Percentiles rank a stretch among this genome's conserved stretches.
Evolutionary conservation across 768 basidiomycete genomes (phyloP).

Genomic region (Trametes cingulata): DNA sequence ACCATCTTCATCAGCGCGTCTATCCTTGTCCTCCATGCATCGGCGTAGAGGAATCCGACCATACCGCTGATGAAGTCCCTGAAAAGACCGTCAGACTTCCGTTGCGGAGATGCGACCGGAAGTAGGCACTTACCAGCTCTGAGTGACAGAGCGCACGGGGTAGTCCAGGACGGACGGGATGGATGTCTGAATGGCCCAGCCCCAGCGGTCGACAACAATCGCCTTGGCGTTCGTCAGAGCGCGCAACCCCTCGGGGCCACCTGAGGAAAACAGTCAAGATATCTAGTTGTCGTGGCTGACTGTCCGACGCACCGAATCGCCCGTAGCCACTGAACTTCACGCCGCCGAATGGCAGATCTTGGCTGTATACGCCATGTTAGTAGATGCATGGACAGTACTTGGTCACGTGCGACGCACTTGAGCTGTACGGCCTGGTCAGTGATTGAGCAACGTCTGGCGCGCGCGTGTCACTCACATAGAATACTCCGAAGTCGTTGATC

Average conservation of each 20-base stretch:
- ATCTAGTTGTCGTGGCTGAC: constrained; percentile 15
- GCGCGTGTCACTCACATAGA: constrained; percentile 58
- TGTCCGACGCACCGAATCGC: constrained; percentile 67
- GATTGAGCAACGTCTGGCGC: neutral
- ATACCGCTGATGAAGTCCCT: constrained; percentile 57
- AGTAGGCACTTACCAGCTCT: constrained; percentile 66
- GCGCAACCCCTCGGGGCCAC: constrained; percentile 91
- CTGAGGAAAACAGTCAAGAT: constrained; percentile 37
- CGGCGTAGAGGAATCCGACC: constrained; percentile 49
- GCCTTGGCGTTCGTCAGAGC: constrained; percentile 87
- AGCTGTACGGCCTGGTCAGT: constrained; percentile 45
- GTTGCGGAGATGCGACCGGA: neutral
- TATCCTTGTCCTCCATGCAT: constrained; percentile 47
- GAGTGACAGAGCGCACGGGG: constrained; percentile 69
- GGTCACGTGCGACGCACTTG: constrained; percentile 44
- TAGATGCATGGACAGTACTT: neutral
- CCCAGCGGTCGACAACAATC: constrained; percentile 84
- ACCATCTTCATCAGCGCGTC: constrained; percentile 41
- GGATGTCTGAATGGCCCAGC: constrained; percentile 75
- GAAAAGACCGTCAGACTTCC: constrained; percentile 5
- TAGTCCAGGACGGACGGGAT: constrained; percentile 90
- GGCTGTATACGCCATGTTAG: constrained; percentile 47
- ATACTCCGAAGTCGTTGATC: constrained; percentile 91
- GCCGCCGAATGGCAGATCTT: constrained; percentile 96
- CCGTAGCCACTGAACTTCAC: constrained; percentile 91